Percentiles rank a stretch among this genome's conserved stretches.
phyloP scores from a whole-genome alignment of 2,329 filamentous ascomycete species.

The Alternaria gaisen region DNA sequence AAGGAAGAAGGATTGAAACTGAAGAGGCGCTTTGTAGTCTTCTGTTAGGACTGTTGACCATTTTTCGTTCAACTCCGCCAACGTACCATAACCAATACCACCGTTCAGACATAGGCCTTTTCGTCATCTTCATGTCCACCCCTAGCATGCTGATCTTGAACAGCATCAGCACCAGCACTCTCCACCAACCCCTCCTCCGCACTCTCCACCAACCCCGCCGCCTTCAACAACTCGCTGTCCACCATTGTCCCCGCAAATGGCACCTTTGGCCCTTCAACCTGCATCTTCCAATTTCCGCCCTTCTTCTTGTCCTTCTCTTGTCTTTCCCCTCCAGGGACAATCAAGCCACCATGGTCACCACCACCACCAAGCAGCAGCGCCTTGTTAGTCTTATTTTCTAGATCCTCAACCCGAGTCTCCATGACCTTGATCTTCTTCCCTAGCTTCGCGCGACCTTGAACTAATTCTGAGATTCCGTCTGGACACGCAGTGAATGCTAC shows the following conservation, averaged over 20 bases:
- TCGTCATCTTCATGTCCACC: slow-evolving; percentile 3
- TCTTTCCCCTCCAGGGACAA: slow-evolving; percentile 12
- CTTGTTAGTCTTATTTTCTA: slow-evolving; percentile 19
- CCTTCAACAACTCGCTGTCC: slow-evolving; percentile 42
- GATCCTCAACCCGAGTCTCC: slow-evolving; percentile 23
- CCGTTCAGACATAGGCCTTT: slow-evolving; percentile 12
- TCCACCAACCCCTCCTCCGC: slow-evolving; percentile 15
- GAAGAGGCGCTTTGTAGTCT: background rate
- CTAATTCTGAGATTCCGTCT: slow-evolving; percentile 19
- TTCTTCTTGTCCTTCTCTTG: slow-evolving; percentile 25
- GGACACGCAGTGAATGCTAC: slow-evolving; percentile 32
- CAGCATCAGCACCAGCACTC: background rate
- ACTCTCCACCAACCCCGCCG: slow-evolving; percentile 36
- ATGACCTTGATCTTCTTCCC: slow-evolving; percentile 29
- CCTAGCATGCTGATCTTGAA: background rate
- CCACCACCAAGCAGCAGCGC: slow-evolving; percentile 20
- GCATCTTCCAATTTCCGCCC: slow-evolving; percentile 29
- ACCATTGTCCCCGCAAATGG: slow-evolving; percentile 43
- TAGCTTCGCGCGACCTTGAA: slow-evolving; percentile 29
- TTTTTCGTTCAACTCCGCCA: background rate
- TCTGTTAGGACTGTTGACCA: background rate
- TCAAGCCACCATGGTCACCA: slow-evolving; percentile 19
- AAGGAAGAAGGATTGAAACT: background rate
- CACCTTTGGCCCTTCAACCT: slow-evolving; percentile 32
- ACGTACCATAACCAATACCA: background rate